These are phyloP conservation scores for Nicotiana obtusifolia DNA, from an alignment of 257 asterid species.

Conservation along the genomic window DNA sequence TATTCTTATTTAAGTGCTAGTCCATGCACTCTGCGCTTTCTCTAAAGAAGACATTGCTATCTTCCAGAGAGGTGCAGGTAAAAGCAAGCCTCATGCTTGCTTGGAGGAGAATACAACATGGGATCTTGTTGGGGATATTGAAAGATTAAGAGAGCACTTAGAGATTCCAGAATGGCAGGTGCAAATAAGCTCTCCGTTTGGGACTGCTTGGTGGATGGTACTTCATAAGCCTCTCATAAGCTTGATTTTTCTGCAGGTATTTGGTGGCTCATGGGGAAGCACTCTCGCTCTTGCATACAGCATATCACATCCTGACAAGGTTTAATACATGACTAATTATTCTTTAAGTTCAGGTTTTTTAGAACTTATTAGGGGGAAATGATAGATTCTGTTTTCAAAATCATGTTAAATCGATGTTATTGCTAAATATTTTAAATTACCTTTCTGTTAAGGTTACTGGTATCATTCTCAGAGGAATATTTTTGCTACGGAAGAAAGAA, in stretches of 20 bases:
- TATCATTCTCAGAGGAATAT: slow-evolving; percentile 82
- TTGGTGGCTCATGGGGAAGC: slow-evolving; percentile 99
- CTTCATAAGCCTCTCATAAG: slow-evolving; percentile 19
- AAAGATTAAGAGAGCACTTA: slow-evolving; percentile 73
- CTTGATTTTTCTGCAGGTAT: slow-evolving; percentile 53
- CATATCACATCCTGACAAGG: slow-evolving; percentile 87
- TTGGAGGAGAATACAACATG: slow-evolving; percentile 86
- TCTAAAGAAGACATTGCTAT: slow-evolving; percentile 12
- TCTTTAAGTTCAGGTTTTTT: slow-evolving; percentile 11
- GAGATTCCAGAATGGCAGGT: slow-evolving; percentile 96
- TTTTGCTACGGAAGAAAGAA: slow-evolving; percentile 91
- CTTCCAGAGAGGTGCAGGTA: slow-evolving; percentile 85
- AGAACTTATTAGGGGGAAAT: not conserved
- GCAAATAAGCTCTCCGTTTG: not conserved
- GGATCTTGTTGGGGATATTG: slow-evolving; percentile 87
- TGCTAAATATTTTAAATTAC: not conserved
- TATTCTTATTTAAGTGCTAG: slow-evolving; percentile 11
- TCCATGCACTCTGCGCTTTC: not conserved
- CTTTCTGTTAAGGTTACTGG: slow-evolving; percentile 68
- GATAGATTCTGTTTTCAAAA: not conserved
- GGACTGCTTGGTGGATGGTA: slow-evolving; percentile 1
- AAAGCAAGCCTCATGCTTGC: slow-evolving; percentile 93
- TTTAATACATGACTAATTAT: slow-evolving; percentile 19
- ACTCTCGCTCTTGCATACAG: slow-evolving; percentile 91
- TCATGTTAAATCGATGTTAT: not conserved